phyloP scores from a whole-genome alignment of 1,284 basidiomycete genomes.

The Trametes polyzona region DNA sequence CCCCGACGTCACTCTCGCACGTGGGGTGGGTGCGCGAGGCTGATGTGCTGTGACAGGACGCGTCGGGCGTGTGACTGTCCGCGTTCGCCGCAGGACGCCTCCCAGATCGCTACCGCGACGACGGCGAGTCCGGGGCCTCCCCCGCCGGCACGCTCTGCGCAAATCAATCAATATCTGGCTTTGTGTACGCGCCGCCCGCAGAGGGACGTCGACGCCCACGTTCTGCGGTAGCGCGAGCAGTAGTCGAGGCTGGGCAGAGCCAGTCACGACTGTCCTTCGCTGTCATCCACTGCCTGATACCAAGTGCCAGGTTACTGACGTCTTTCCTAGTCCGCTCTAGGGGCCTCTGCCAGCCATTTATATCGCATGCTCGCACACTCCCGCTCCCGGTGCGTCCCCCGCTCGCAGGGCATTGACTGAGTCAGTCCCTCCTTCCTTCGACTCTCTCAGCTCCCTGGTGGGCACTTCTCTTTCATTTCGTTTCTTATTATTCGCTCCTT shows the following conservation, averaged over 20 bases:
- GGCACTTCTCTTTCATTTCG: constrained; percentile 22
- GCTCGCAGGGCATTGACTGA: constrained; percentile 36
- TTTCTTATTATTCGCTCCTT: constrained; percentile 14
- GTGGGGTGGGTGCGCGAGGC: not conserved
- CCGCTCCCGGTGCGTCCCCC: constrained; percentile 17
- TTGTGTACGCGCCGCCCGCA: constrained; percentile 12
- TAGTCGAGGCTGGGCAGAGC: constrained; percentile 25
- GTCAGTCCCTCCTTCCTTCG: constrained; percentile 35
- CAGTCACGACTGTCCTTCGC: constrained; percentile 22
- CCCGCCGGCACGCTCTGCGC: not conserved
- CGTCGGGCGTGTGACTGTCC: constrained; percentile 17
- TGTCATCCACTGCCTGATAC: constrained; percentile 26
- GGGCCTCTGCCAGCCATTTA: constrained; percentile 21
- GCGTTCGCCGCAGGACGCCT: constrained; percentile 21
- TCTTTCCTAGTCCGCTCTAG: too few relatives aligned
- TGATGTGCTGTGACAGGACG: constrained; percentile 13
- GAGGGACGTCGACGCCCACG: constrained; percentile 22
- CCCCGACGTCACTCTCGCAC: constrained; percentile 3
- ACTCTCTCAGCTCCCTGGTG: constrained; percentile 32
- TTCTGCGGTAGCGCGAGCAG: too few relatives aligned
- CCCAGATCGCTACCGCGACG: too few relatives aligned
- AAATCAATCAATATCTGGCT: not conserved
- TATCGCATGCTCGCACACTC: constrained; percentile 8
- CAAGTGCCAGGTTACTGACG: constrained; percentile 18
- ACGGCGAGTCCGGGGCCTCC: not conserved